phyloP scores from a whole-genome alignment of 192 early-diverging fungal species.

The Backusella circina region DNA sequence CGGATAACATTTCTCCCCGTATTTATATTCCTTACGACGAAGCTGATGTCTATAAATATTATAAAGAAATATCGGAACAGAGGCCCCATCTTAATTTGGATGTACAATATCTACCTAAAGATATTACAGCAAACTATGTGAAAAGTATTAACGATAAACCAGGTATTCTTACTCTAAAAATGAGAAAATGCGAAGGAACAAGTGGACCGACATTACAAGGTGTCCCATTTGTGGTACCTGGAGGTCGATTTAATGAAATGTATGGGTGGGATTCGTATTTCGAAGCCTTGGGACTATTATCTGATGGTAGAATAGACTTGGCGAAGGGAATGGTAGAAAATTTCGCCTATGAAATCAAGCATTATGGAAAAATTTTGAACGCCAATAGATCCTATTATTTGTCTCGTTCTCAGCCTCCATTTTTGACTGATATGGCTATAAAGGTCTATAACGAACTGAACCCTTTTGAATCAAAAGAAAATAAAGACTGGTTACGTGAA shows the following conservation, averaged over 20 bases:
- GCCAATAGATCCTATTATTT: constrained; percentile 98
- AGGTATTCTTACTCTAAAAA: constrained; percentile 85
- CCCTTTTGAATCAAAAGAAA: constrained; percentile 45
- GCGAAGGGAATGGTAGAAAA: constrained; percentile 97
- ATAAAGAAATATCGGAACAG: constrained; percentile 58
- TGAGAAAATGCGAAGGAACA: constrained; percentile 46
- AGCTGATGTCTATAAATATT: constrained; percentile 73
- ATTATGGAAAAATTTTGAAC: constrained; percentile 99
- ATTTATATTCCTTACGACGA: constrained; percentile 93
- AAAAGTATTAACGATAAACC: constrained; percentile 85
- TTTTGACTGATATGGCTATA: constrained; percentile 94
- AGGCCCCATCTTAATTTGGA: constrained; percentile 71
- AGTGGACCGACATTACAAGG: constrained; percentile 55
- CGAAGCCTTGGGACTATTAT: constrained; percentile 83
- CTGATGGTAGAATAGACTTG: constrained; percentile 82
- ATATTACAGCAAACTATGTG: constrained; percentile 88
- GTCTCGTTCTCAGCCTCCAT: constrained; percentile 95
- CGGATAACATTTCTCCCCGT: constrained; percentile 70
- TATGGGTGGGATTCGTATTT: constrained; percentile 99
- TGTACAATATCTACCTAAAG: constrained; percentile 77
- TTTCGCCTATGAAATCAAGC: constrained; percentile 94
- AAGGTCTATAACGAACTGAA: constrained; percentile 69
- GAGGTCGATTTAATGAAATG: constrained; percentile 99
- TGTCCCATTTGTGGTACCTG: constrained; percentile 95
- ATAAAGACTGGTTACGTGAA: constrained; percentile 70